Base-by-base conservation (phyloP, 1,284 basidiomycete species). In the Pseudozyma tsukubaensis region DNA sequence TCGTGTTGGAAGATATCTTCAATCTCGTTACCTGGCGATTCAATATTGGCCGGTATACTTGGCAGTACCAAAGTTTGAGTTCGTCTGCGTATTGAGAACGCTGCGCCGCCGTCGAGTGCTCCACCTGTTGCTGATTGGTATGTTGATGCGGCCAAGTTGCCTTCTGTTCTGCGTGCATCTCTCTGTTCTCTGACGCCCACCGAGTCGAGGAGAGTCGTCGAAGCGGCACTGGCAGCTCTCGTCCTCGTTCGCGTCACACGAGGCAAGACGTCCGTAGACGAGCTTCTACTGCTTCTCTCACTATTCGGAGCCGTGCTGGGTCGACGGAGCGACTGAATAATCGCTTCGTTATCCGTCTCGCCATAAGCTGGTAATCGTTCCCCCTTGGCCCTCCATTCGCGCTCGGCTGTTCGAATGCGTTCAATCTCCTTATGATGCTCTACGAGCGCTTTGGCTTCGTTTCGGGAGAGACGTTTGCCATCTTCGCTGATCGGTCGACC, bases 1-100 rank as follows among this genome's bases (percentile, higher is more conserved):
- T 76, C 73, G 62, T 76, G 57, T 45, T 72, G 63, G 21, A 76
- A 58, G 45, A 76, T 65, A 36, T 76, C 73, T 14, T 72, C 45
- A 45, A 75, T 66, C n/a, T 70, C 67, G 40, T 29, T 29, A 29
- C 24, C 24, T 29, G 67, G 54, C 42, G 61, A 29, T 16, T 68
- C 66, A 32, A 55, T 56, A 39, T 35, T 57, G 59, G 60, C 59
- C 12, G 66, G 51, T 43, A 61, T 66, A 10, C 54, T 51, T 0
- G 54, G 59, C 21, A 64, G 45, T 1, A 63, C 59, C 13, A 62
- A 24, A 0, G 62, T 70, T 4, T 56, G 55, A 11, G 62, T 64
- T 37, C 58, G 57, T 40, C 63, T 55, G 7, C 72, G 63, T 18
- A 71, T 57, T 18, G 59, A 40, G n/a, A 69, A 74, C 0, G 62